Evolutionary conservation across 768 basidiomycete genomes (phyloP).

Genomic region (Hypholoma sublateritium): DNA sequence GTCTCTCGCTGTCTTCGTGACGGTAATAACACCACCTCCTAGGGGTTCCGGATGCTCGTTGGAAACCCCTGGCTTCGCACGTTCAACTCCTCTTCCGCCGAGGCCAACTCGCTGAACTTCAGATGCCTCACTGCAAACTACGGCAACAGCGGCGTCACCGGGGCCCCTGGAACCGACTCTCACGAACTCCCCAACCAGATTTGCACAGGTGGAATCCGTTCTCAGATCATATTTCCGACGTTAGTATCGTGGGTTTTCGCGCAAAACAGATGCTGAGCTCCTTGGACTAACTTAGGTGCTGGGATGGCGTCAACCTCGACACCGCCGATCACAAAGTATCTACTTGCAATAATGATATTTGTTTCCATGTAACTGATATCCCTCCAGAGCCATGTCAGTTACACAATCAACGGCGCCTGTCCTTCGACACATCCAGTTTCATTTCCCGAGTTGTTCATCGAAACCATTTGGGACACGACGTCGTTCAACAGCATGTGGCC

Average conservation of each 20-base stretch:
- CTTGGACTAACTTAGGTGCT: conserved; percentile 12
- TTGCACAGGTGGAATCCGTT: conserved; percentile 20
- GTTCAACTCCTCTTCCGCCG: conserved; percentile 9
- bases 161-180: conserved; percentile 16
- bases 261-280: not conserved
- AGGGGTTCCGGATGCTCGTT: conserved; percentile 26
- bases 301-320: conserved; percentile 22
- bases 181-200: conserved; percentile 13
- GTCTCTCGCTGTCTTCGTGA: not conserved
- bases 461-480: conserved; percentile 20
- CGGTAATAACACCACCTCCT: not conserved
- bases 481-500: conserved; percentile 23
- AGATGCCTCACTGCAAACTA: conserved; percentile 18
- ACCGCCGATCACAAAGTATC: conserved; percentile 17
- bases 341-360: not conserved
- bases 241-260: not conserved
- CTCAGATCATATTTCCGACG: conserved; percentile 21
- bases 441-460: conserved; percentile 17
- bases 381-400: conserved; percentile 16
- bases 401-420: conserved; percentile 16
- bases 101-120: conserved; percentile 18
- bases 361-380: not conserved
- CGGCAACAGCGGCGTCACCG: conserved; percentile 16
- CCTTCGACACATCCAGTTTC: conserved; percentile 17
- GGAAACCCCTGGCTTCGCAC: conserved; percentile 16